phyloP scores from a whole-genome alignment of 352 stramenopile species.

The Phytopythium helicoides region DNA sequence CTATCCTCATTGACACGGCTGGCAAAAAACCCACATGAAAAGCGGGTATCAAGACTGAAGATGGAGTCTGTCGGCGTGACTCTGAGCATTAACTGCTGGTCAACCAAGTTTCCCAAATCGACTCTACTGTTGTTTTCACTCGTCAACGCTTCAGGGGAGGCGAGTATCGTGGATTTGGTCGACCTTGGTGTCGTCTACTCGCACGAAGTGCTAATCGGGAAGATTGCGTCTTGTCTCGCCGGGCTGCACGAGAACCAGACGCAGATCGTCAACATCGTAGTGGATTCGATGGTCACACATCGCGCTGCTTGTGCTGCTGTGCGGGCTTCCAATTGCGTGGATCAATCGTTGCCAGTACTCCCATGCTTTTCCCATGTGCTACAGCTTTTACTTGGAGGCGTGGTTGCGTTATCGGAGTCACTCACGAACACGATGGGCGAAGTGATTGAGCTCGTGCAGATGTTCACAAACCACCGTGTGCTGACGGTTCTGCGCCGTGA shows the following conservation, averaged over 20 bases:
- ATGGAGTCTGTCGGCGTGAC: constrained; percentile 58
- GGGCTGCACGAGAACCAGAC: constrained; percentile 44
- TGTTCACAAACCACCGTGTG: constrained; percentile 58
- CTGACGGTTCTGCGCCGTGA: constrained; percentile 57
- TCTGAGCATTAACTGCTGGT: constrained; percentile 64
- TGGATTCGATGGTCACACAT: constrained; percentile 40
- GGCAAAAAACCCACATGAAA: constrained; percentile 28
- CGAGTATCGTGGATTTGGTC: constrained; percentile 48
- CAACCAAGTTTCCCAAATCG: constrained; percentile 43
- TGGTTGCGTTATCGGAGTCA: constrained; percentile 52
- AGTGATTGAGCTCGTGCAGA: constrained; percentile 62
- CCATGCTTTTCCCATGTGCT: constrained; percentile 62
- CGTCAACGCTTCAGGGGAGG: constrained; percentile 65
- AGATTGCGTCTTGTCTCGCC: constrained; percentile 46
- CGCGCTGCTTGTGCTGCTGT: constrained; percentile 41
- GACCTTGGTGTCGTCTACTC: constrained; percentile 50
- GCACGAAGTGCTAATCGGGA: constrained; percentile 40
- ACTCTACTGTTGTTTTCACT: constrained; percentile 65
- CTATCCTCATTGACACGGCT: constrained; percentile 20
- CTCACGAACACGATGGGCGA: constrained; percentile 59
- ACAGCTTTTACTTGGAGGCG: constrained; percentile 47
- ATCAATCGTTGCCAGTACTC: constrained; percentile 47
- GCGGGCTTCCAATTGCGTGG: constrained; percentile 29
- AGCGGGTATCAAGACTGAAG: constrained; percentile 58
- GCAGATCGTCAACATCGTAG: constrained; percentile 72